Conservation (phyloP, 2,329 filamentous ascomycete genomes). For the Apiospora arundinis region DNA sequence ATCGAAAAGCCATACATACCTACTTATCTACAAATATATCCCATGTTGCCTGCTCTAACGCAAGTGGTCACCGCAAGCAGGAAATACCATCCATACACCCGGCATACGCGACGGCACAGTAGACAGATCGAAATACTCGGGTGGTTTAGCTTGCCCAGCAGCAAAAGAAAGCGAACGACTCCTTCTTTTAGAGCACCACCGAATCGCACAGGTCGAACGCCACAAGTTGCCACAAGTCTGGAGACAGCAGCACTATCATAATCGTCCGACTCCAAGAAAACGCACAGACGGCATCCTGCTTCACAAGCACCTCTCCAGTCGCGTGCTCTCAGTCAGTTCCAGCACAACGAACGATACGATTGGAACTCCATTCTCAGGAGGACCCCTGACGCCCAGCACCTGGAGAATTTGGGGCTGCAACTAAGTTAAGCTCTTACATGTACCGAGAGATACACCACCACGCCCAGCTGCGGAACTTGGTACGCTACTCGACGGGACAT, state of each 20-base stretch:
- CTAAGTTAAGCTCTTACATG: slow-evolving; percentile 17
- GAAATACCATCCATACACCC: not conserved
- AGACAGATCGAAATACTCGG: not conserved
- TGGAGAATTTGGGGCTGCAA: slow-evolving; percentile 17
- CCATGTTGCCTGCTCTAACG: not conserved
- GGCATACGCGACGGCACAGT: not conserved
- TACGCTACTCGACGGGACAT: slow-evolving; percentile 13
- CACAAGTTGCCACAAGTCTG: slow-evolving; percentile 11
- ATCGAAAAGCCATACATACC: not conserved
- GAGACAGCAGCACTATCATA: not conserved
- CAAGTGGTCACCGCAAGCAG: not conserved
- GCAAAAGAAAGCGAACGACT: not conserved
- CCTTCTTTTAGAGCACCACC: slow-evolving; percentile 1
- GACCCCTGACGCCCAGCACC: slow-evolving; percentile 17
- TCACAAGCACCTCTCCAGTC: slow-evolving; percentile 11
- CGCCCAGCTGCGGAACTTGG: slow-evolving; percentile 6
- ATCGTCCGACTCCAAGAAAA: not conserved
- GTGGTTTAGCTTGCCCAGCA: not conserved
- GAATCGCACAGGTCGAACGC: not conserved
- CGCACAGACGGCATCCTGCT: slow-evolving; percentile 12
- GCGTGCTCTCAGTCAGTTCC: slow-evolving; percentile 3
- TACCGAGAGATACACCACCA: slow-evolving; percentile 9
- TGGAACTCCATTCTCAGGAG: slow-evolving; percentile 11
- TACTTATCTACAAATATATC: not conserved
- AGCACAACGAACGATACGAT: not conserved